phyloP scores from a whole-genome alignment of 179 eudicot species.

The Actinidia arguta region DNA sequence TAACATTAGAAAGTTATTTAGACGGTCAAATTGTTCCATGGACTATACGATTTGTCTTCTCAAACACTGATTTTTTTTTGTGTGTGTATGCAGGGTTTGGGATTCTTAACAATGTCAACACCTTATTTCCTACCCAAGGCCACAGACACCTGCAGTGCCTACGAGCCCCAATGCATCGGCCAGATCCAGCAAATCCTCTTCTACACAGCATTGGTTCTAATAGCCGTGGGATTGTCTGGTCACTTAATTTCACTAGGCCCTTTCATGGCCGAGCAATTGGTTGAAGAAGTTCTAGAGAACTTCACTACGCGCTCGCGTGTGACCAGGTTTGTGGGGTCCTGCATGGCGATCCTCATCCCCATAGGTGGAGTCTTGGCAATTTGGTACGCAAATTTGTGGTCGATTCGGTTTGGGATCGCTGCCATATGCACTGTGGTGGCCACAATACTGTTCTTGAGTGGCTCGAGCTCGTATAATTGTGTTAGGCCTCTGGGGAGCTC shows the following conservation, averaged over 20 bases:
- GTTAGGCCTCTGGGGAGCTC: constrained; percentile 10
- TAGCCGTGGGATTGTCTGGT: constrained; percentile 20
- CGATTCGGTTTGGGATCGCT: constrained; percentile 16
- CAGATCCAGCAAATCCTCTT: constrained; percentile 16
- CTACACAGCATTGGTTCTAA: constrained; percentile 22
- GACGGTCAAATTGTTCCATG: too few relatives aligned
- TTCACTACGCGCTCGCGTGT: neutral
- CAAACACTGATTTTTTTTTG: too few relatives aligned
- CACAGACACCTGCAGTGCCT: constrained; percentile 13
- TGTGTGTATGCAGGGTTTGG: constrained; percentile 11
- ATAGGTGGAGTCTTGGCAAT: constrained; percentile 17
- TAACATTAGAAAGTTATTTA: too few relatives aligned
- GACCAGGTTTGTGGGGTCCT: neutral
- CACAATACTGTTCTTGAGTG: constrained; percentile 13
- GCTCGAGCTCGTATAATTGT: neutral
- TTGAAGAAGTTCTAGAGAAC: neutral
- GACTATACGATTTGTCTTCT: too few relatives aligned
- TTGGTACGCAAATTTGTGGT: constrained; percentile 12
- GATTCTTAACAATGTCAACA: neutral
- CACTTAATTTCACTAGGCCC: constrained; percentile 2
- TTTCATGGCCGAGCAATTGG: constrained; percentile 11
- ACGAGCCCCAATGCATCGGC: constrained; percentile 23
- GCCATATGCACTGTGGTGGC: constrained; percentile 6
- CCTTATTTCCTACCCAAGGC: constrained; percentile 15
- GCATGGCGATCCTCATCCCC: neutral